Base-by-base conservation (phyloP, 2,329 filamentous ascomycete species). In the Xylaria polymorpha region DNA sequence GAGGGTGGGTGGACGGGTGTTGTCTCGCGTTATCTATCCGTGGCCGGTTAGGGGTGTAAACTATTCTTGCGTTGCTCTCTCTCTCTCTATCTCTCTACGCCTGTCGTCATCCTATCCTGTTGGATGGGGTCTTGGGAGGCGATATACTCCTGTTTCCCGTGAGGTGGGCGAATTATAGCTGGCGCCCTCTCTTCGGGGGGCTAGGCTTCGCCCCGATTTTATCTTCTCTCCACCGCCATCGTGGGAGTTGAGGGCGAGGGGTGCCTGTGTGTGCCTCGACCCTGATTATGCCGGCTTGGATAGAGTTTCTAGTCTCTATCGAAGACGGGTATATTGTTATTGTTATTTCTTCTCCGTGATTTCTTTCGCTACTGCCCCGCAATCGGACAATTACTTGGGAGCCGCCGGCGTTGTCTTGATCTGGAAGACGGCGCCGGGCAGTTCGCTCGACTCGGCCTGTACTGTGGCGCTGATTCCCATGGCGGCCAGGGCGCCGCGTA, bases 391-490 rank as follows among this genome's bases (percentile, higher is more conserved):
- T 64, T 57, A 67, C 55, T 71, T 69, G 20, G 60, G 39, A 22
- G 64, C 67, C 4, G 86, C 81, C 32, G 89, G 86, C 61, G 91
- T 84, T 46, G 93, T 96, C 83, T 97, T 97, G 80, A 99, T 98
- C 83, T 99, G 96, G 80, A 99, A 99, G 0, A 94, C 93, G 43
- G 95, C 96, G 6, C 88, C 88, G 0, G 96, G 96, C 64, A 99
- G 85, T 79, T 97, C 95, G 65, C 86, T 91, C 64, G 92, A 92
- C 82, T 98, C 96, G 4, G 94, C 96, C 75, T 97, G 93, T 1
- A 99, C 95, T 1, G 91, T 97, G 10, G 94, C 94, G 75, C 91
- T 91, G 75, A 98, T 94, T 6, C 95, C 96, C 84, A 99, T 85
- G 60, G 92, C 94, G n/a, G 94, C 91, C 59, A 99, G 83, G n/a